Conservation (phyloP, 305 asterid species). For the Solanum hybrid region DNA sequence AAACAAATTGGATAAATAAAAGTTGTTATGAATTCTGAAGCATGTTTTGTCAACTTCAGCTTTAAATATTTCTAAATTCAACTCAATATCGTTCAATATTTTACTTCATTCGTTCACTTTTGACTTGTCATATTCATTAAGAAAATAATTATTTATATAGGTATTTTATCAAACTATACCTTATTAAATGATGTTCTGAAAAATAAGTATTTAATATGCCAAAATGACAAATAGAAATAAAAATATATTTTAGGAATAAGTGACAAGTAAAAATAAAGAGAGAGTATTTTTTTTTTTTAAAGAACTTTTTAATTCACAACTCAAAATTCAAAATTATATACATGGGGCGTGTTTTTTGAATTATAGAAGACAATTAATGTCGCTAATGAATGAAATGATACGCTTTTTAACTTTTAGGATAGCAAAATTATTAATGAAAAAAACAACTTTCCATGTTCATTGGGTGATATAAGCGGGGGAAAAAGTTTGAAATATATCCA, state of each 20-base stretch:
- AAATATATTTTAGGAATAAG: too few species aligned
- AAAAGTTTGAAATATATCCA: fast-evolving
- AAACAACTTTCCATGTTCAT: not conserved
- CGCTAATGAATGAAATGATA: not conserved
- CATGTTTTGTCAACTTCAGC: not conserved
- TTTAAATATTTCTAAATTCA: not conserved
- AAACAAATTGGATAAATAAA: too few species aligned
- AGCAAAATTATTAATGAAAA: not conserved
- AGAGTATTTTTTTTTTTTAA: too few species aligned
- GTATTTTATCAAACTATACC: not conserved
- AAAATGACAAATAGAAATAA: too few species aligned
- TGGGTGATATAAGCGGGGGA: not conserved
- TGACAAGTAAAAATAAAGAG: not conserved
- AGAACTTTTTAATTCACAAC: not conserved
- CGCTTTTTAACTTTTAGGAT: not conserved
- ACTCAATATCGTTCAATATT: not conserved
- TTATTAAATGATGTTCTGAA: fast-evolving
- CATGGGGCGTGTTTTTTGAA: not conserved
- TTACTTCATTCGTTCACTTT: too few species aligned
- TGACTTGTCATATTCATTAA: not conserved
- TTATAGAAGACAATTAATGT: not conserved
- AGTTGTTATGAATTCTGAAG: not conserved
- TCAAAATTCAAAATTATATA: not conserved
- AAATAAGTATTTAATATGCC: too few species aligned
- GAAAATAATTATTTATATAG: too few species aligned